Conservation (phyloP, 2,329 filamentous ascomycete species). For the Hymenoscyphus scutula region DNA sequence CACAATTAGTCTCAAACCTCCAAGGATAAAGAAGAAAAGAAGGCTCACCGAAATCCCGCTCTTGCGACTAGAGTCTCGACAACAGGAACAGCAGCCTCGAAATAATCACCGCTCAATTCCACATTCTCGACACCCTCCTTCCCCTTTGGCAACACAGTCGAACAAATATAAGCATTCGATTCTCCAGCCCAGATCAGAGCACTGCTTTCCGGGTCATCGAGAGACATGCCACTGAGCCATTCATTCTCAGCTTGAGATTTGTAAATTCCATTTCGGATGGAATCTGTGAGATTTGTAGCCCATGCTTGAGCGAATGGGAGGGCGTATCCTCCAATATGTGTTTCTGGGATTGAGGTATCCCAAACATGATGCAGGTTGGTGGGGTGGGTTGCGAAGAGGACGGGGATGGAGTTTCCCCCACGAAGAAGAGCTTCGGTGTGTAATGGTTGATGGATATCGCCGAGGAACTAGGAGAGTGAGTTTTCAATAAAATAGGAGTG, state of each 20-base stretch:
- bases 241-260: slow-evolving; percentile 41
- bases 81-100: slow-evolving; percentile 59
- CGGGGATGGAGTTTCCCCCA: slow-evolving; percentile 68
- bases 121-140: slow-evolving; percentile 54
- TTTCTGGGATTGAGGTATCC: slow-evolving; percentile 69
- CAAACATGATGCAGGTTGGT: slow-evolving; percentile 72
- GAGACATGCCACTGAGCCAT: slow-evolving; percentile 58
- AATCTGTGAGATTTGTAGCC: slow-evolving; percentile 53
- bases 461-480: slow-evolving; percentile 56
- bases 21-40: neutral
- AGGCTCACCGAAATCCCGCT: slow-evolving; percentile 57
- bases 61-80: slow-evolving; percentile 66
- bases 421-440: slow-evolving; percentile 62
- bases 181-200: slow-evolving; percentile 63
- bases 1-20: neutral
- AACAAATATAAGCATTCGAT: slow-evolving; percentile 61
- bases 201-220: slow-evolving; percentile 50
- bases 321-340: slow-evolving; percentile 57
- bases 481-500: neutral
- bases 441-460: slow-evolving; percentile 66
- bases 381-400: slow-evolving; percentile 55
- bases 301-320: slow-evolving; percentile 51
- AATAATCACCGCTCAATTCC: slow-evolving; percentile 64
- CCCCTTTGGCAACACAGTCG: slow-evolving; percentile 60
- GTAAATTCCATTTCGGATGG: slow-evolving; percentile 58